phyloP scores from a whole-genome alignment of 805 yeast species.

The Tetrapisispora pingtungensis region DNA sequence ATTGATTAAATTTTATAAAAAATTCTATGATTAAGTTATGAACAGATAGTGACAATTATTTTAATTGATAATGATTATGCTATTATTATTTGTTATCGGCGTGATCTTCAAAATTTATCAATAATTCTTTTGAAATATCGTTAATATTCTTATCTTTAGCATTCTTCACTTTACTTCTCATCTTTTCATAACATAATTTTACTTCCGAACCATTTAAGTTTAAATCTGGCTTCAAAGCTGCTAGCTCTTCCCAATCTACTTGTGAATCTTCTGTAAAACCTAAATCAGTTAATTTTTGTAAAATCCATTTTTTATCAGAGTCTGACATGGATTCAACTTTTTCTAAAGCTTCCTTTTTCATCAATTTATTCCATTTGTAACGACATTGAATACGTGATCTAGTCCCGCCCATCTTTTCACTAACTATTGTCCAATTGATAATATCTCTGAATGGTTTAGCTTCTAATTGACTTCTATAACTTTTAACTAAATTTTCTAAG shows the following conservation, averaged over 20 bases:
- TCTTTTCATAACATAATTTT: slow-evolving; percentile 48
- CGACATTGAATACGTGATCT: slow-evolving; percentile 91
- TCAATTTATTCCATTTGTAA: slow-evolving; percentile 84
- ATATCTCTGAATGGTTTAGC: slow-evolving; percentile 29
- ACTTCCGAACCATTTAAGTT: slow-evolving; percentile 56
- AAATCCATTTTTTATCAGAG: slow-evolving; percentile 42
- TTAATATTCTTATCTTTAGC: slow-evolving; percentile 32
- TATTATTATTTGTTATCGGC: neutral
- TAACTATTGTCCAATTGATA: slow-evolving; percentile 86
- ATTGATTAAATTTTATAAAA: neutral
- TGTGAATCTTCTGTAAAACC: slow-evolving; percentile 34
- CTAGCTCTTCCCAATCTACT: slow-evolving; percentile 47
- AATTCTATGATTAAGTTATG: neutral
- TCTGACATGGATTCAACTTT: slow-evolving; percentile 36
- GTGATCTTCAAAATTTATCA: slow-evolving; percentile 4
- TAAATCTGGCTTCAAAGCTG: slow-evolving; percentile 35
- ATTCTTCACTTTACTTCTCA: slow-evolving; percentile 44
- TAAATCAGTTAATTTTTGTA: slow-evolving; percentile 37
- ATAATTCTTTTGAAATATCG: slow-evolving; percentile 28
- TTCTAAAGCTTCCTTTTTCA: slow-evolving; percentile 45
- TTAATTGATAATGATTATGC: neutral
- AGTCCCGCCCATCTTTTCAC: slow-evolving; percentile 81
- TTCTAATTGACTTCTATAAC: slow-evolving; percentile 10
- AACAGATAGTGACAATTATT: neutral
- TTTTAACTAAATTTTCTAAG: slow-evolving; percentile 6